Base-by-base conservation (phyloP, 73 alveolate genomes). In the Halteria grandinella region DNA sequence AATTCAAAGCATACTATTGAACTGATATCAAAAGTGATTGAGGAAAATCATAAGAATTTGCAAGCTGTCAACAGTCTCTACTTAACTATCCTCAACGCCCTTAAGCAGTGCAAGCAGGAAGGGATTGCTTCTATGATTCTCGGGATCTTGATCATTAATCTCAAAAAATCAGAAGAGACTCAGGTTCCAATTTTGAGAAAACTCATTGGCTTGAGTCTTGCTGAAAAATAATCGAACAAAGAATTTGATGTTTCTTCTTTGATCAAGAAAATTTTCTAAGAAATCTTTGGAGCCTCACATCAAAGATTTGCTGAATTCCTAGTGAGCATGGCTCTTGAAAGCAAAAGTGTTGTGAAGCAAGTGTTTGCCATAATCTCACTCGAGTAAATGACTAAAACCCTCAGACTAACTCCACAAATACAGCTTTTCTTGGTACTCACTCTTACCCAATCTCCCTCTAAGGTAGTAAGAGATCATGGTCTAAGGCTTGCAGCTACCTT, bases 401-500 rank as follows among this genome's bases (percentile, higher is more conserved):
- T 36, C 6, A 4, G 14, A 31, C 17, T 44, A 1, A 8, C 28
- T 51, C 63, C 69, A 7, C 8, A 48, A 5, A 25, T 66, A n/a
- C 29, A 45, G 50, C 21, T 66, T 2, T 45, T 66, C 2, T 18
- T 54, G 1, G 14, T 32, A 10, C 36, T 66, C 7, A 44, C 47
- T 25, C 47, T 14, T 23, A 3, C 47, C 12, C 29, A 41, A 45
- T 40, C 43, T 27, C 21, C 43, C 17, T 41, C 64, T 4, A 14
- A 2, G 27, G 21, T 66, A 17, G 80, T 66, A 10, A 66, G 80
- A 47, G 4, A 6, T 25, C 37, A 11, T 6, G 66, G 69, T 8
- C 7, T 44, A 11, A 28, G 31, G 1, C 36, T 66, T 4, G 50
- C 52, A 48, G 25, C 10, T 48, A 12, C 60, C 18, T 10, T 10